Evolutionary conservation across 345 rosid species (phyloP), one percentile per base, ranked within the genome.

Genomic region (Eucalyptus melliodora): DNA sequence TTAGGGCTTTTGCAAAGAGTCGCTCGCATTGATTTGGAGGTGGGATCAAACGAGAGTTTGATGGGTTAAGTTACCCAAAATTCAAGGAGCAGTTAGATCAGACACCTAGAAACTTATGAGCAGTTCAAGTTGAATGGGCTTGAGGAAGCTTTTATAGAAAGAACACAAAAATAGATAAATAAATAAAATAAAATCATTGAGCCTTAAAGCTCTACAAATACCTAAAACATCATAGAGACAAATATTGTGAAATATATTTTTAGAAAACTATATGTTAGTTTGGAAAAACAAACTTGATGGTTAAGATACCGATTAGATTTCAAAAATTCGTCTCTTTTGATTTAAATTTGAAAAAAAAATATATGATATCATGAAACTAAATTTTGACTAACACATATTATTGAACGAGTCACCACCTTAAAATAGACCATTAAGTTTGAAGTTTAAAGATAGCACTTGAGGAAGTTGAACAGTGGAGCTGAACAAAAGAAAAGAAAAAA

Each of bases 1-100:
- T 67, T 5, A 67, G 42, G 11, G 95, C 88, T 93, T 92, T 62
- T 92, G 93, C n/a, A 92, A 93, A 8, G 91, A 82, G 6, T 94
- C 95, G 6, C 81, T 42, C 72, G 86, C 88, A 4, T 94, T 92
- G 8, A 91, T 47, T n/a, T 26, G 11, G 86, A 49, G 9, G 59
- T 42, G 17, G 62, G 53, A 60, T 31, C 50, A 8, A 87, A 24
- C 89, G 90, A 31, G 34, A 15, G 40, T 16, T 67, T 31, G 80
- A 67, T 31, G 80, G 40, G 40, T 31, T 14, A n/a, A 65, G 34
- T 16, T 65, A 16, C 77, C 77, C 37, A n/a, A n/a, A 65, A n/a
- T n/a, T 65, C 37, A 65, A 65, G 77, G 37, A 15, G 77, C 77
- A 14, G 11, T 15, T 65, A 65, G 77, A n/a, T n/a, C 77, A n/a